These are phyloP conservation scores for Medicago lupulina DNA, from an alignment of 306 rosid genomes.

Conservation along the genomic window DNA sequence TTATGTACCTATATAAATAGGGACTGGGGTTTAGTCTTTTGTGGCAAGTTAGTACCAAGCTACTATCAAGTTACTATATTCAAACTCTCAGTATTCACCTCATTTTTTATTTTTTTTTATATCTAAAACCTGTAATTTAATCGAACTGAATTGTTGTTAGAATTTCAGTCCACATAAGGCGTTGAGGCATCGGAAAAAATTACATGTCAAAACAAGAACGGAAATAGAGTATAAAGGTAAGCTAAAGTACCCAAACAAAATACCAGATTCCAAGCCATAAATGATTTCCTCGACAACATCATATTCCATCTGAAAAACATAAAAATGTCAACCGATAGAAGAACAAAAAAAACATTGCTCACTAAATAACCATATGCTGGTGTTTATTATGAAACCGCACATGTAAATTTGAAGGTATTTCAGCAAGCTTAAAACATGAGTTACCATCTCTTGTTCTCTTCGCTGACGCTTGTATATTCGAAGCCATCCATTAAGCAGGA, in stretches of 20 bases:
- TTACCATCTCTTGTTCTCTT: constrained; percentile 94
- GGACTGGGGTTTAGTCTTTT: too few relatives aligned
- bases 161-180: constrained; percentile 20
- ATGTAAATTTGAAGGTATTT: constrained; percentile 31
- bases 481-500: constrained; percentile 89
- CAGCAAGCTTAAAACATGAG: constrained; percentile 37
- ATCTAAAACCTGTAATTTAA: neutral
- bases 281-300: constrained; percentile 95
- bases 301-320: constrained; percentile 80
- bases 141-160: neutral
- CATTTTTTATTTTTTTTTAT: neutral
- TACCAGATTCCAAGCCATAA: constrained; percentile 95
- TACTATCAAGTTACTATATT: neutral
- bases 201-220: constrained; percentile 24
- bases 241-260: constrained; percentile 82
- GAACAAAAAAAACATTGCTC: constrained; percentile 7
- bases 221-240: constrained; percentile 31
- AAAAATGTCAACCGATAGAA: constrained; percentile 34
- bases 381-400: constrained; percentile 25
- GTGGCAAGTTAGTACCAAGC: too few relatives aligned
- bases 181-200: constrained; percentile 25
- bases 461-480: constrained; percentile 79
- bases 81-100: neutral
- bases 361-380: constrained; percentile 15
- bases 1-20: too few relatives aligned